phyloP scores from a whole-genome alignment of 208 protist genomes.

The Trypanosoma melophagium region DNA sequence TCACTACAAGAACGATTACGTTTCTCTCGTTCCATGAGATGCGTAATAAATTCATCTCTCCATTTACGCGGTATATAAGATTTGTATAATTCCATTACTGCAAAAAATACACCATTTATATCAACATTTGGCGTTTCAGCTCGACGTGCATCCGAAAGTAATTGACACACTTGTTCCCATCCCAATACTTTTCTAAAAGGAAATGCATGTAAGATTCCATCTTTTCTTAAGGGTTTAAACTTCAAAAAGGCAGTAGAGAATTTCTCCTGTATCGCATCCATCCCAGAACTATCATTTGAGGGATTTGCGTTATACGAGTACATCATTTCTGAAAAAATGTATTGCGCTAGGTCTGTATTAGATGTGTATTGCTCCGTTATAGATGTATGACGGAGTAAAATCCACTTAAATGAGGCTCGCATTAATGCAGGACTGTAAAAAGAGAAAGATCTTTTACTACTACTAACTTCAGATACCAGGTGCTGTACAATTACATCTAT shows the following conservation, averaged over 20 bases:
- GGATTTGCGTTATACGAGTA: background rate
- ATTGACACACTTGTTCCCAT: slow-evolving; percentile 18
- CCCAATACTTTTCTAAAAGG: background rate
- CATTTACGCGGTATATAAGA: background rate
- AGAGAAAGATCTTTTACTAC: background rate
- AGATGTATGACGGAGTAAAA: slow-evolving; percentile 8
- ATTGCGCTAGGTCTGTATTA: background rate
- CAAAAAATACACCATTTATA: slow-evolving; percentile 4
- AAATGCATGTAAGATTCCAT: background rate
- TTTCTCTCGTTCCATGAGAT: slow-evolving; percentile 1
- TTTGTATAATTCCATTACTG: slow-evolving; percentile 16
- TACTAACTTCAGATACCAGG: background rate
- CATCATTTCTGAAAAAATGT: slow-evolving; percentile 15
- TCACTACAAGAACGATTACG: background rate
- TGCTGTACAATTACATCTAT: slow-evolving; percentile 21
- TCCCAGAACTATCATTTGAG: background rate
- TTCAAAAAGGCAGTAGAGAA: background rate
- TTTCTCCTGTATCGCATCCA: background rate
- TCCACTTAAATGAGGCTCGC: slow-evolving; percentile 15
- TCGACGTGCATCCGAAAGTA: background rate
- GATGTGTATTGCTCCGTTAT: background rate
- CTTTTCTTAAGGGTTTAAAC: too few relatives aligned
- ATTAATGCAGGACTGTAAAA: slow-evolving; percentile 11
- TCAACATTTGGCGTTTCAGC: slow-evolving; percentile 4
- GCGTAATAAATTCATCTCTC: slow-evolving; percentile 2